These are phyloP conservation scores for Glonium stellatum DNA, from an alignment of 495 filamentous ascomycete species.

Conservation along the genomic window DNA sequence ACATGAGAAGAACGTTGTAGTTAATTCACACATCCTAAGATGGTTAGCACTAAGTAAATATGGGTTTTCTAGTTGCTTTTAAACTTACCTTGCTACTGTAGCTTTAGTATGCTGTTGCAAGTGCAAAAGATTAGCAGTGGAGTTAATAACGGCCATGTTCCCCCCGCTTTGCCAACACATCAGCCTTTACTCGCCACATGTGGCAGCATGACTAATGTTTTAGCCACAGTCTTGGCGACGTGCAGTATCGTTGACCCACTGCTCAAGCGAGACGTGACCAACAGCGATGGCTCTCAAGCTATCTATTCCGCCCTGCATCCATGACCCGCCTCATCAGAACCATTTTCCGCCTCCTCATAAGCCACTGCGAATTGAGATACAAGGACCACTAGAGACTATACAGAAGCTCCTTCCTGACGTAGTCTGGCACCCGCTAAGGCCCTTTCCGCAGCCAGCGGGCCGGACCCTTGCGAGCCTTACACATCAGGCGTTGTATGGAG, in stretches of 20 bases:
- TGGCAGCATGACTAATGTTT: constrained; percentile 6
- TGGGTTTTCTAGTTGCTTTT: constrained; percentile 1
- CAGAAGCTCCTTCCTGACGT: constrained; percentile 20
- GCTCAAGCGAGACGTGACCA: constrained; percentile 14
- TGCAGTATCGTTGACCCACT: background rate
- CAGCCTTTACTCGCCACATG: constrained; percentile 6
- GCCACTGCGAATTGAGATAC: constrained; percentile 19
- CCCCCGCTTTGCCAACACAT: constrained; percentile 3
- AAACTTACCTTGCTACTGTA: constrained; percentile 9
- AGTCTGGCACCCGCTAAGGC: constrained; percentile 7
- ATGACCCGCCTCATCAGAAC: constrained; percentile 8
- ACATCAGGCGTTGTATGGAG: constrained; percentile 18
- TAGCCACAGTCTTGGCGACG: constrained; percentile 19
- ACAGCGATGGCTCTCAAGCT: constrained; percentile 18
- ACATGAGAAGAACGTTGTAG: constrained; percentile 10
- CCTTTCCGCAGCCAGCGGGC: constrained; percentile 16
- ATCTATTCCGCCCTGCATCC: constrained; percentile 17
- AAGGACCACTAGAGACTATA: constrained; percentile 20
- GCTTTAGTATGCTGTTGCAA: background rate
- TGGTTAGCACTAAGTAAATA: constrained; percentile 4
- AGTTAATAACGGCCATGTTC: background rate
- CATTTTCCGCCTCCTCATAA: constrained; percentile 14
- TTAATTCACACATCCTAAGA: constrained; percentile 11
- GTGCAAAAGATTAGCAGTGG: constrained; percentile 6
- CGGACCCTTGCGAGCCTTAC: constrained; percentile 14